These are phyloP conservation scores for Plasmodium malariae DNA, from an alignment of 169 alveolate species.

Conservation along the genomic window DNA sequence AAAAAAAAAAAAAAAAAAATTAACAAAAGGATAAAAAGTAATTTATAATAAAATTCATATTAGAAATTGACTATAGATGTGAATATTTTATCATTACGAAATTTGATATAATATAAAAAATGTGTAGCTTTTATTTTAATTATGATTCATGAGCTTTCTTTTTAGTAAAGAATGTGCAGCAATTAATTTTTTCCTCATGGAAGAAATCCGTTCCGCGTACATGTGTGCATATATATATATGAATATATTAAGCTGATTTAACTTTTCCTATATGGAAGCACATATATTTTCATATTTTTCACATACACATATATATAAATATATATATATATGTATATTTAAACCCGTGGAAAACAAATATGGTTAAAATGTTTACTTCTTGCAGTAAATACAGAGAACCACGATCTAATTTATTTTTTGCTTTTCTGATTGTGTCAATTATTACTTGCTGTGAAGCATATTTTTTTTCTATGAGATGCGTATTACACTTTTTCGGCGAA, in stretches of 20 bases:
- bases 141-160: background rate
- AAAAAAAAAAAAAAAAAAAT: constrained; percentile 4
- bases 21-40: constrained; percentile 1
- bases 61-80: no score
- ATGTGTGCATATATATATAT: no score
- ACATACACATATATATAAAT: background rate
- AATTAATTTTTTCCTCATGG: no score
- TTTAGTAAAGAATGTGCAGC: background rate
- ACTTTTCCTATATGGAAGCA: background rate
- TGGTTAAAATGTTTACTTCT: constrained; percentile 29
- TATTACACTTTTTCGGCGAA: constrained; percentile 3
- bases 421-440: constrained; percentile 55
- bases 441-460: constrained; percentile 49
- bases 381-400: constrained; percentile 66
- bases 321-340: background rate
- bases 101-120: background rate
- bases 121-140: background rate
- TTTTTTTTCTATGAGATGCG: constrained; percentile 6
- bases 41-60: no score
- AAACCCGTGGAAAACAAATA: background rate
- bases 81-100: background rate
- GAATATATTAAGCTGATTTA: no score
- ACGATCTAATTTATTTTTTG: constrained; percentile 64
- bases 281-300: constrained; percentile 3
- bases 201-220: background rate